Base-by-base conservation (phyloP, 768 basidiomycete genomes). In the Auricularia sp. region DNA sequence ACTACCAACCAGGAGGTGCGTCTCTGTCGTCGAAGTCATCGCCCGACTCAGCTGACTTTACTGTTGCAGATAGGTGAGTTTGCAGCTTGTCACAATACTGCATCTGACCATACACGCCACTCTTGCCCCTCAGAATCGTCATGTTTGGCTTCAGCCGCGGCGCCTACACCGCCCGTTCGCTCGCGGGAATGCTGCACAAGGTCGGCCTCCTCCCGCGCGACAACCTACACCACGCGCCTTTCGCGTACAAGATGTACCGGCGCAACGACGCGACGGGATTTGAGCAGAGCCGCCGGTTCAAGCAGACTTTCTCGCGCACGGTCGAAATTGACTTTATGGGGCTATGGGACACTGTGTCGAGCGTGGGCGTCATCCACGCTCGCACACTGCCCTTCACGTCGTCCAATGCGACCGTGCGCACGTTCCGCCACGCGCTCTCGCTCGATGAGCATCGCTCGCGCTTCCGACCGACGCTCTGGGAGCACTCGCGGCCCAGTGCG, bases 331-430 rank as follows among this genome's bases (percentile, higher is more conserved):
- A 91, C 14, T 92, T 92, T 63, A 73, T 93, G 59, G 91, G 91
- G 1, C 85, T 90, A 59, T 92, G 89, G 90, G 90, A 93, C 65
- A 93, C 90, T 0, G 90, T 93, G 3, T 78, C 86, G 7, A 87
- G 87, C 62, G 89, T 90, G 23, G 91, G 91, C 0, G 68, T 87
- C 1, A 64, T 92, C n/a, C 75, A 63, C 3, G 66, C 80, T 2
- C 78, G 81, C 8, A 80, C 77, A 1, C 75, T 92, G 34, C 91
- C 91, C 0, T 92, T 90, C 67, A 84, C 86, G 0, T 77, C 78
- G 56, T 78, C 81, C 18, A 88, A 90, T 69, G 77, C 74, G 23
- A 78, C 80, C 11, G 86, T 92, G 71, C 84, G 79, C 75, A 81
- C 80, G 3, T 91, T 92, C 73, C 79, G 91, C 16, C 91, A 93